phyloP scores from a whole-genome alignment of 768 basidiomycete species.

The Boletus reticuloceps region DNA sequence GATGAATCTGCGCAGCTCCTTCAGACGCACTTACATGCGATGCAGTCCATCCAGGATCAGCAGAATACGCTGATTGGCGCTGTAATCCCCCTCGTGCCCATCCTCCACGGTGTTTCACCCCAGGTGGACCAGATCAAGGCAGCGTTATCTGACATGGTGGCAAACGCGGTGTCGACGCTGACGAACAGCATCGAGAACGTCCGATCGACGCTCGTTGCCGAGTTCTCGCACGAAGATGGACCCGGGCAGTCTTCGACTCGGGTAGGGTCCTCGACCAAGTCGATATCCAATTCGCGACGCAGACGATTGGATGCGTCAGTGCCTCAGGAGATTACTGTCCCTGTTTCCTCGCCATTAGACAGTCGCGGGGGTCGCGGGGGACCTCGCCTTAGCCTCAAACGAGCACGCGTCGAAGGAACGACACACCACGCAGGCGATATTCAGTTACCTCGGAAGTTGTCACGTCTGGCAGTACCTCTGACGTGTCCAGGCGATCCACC shows the following conservation, averaged over 20 bases:
- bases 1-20: slow-evolving; percentile 37
- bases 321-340: not conserved
- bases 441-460: slow-evolving; percentile 6
- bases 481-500: not conserved
- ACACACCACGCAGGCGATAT: not conserved
- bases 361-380: not conserved
- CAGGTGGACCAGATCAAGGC: slow-evolving; percentile 41
- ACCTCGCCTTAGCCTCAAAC: slow-evolving; percentile 5
- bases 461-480: slow-evolving; percentile 7
- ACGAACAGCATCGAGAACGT: slow-evolving; percentile 12
- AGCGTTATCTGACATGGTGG: slow-evolving; percentile 16
- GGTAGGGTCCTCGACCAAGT: not conserved
- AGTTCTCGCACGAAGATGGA: not conserved
- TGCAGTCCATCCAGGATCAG: slow-evolving; percentile 52
- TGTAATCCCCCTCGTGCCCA: slow-evolving; percentile 57
- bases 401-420: slow-evolving; percentile 12
- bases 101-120: slow-evolving; percentile 56
- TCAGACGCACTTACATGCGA: slow-evolving; percentile 52
- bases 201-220: slow-evolving; percentile 8
- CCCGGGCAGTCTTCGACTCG: slow-evolving; percentile 1
- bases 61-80: slow-evolving; percentile 37
- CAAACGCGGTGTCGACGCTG: slow-evolving; percentile 16
- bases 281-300: not conserved
- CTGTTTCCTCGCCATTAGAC: slow-evolving; percentile 14
- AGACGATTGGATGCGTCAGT: not conserved